Base-by-base conservation (phyloP, 108 stramenopile species). In the Fistulifera solaris region DNA sequence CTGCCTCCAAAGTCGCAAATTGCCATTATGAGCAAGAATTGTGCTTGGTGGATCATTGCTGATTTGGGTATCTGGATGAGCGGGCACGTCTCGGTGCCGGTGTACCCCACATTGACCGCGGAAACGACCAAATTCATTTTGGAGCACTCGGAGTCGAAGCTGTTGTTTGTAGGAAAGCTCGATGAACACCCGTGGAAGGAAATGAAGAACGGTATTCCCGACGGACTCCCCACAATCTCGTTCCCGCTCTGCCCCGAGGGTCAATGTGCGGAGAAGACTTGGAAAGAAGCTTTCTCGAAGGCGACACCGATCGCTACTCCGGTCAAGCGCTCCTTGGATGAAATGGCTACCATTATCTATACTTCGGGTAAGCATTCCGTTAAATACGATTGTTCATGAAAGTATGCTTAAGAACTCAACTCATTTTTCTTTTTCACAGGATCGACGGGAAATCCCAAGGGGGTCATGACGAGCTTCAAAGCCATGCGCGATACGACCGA, bases 381-480 rank as follows among this genome's bases (percentile, higher is more conserved):
- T 40, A 13, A 14, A 14, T 14, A 11, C 14, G 44, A 17, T 45
- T 45, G 44, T 45, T 3, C 21, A 21, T 2, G 5, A 21, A 5
- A 21, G 11, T 45, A 2, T 21, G 21, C 3, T 21, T 21, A 8
- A 8, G 2, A 11, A 8, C 2, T 45, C 17, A 45, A 45, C 17
- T 45, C 17, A 8, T 11, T 17, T 45, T 45, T 45, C 19, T 45
- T 8, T 45, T 17, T 21, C 85, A 72, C 73, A 54, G 85, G 85
- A 51, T 74, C 72, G 69, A 82, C 85, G 28, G 85, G 85, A 56
- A 55, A 78, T 72, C 85, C 85, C 12, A 86, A 86, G 73, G 85
- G 85, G 58, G 85, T 86, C 66, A 86, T 86, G 85, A 68, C 76
- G 14, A 66, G 54, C 45, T 86, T 80, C 62, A 61, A 68, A 28